These are phyloP conservation scores for Taphrina populina DNA, from an alignment of 1,139 yeast species.

Conservation along the genomic window DNA sequence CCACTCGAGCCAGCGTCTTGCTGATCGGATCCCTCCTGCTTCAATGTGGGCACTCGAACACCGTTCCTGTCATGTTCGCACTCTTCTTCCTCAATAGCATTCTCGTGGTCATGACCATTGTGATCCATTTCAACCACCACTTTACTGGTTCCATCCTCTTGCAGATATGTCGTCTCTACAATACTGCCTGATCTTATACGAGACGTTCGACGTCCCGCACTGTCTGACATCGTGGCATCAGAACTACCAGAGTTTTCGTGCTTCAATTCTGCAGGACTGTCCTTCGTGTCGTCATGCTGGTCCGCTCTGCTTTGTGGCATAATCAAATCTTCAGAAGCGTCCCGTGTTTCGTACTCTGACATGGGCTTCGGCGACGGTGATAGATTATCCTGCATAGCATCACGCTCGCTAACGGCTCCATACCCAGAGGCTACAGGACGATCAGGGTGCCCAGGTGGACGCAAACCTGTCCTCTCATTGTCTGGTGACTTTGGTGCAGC, in stretches of 20 bases:
- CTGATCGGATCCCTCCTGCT: not conserved
- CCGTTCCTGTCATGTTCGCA: conserved; percentile 16
- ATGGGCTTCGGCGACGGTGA: not conserved
- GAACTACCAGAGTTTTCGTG: not conserved
- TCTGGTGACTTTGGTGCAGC: not conserved
- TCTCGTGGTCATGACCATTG: conserved; percentile 14
- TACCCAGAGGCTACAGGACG: conserved; percentile 9
- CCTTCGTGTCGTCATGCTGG: not conserved
- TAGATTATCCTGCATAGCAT: conserved; percentile 30
- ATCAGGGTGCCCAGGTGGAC: conserved; percentile 28
- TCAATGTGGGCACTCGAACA: not conserved
- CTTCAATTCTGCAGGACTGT: not conserved
- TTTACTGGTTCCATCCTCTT: conserved; percentile 25
- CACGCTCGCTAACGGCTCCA: conserved; percentile 20
- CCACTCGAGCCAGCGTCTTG: conserved; percentile 11
- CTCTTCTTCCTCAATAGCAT: conserved; percentile 25
- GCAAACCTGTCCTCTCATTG: conserved; percentile 23
- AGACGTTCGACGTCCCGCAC: not conserved
- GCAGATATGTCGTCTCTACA: conserved; percentile 26
- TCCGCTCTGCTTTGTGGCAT: conserved; percentile 9
- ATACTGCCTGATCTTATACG: conserved; percentile 29
- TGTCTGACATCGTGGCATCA: not conserved
- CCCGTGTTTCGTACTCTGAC: not conserved
- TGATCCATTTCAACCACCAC: conserved; percentile 29
- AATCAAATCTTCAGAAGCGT: not conserved